phyloP scores from a whole-genome alignment of 768 basidiomycete species.

The Serpula lacrymans region DNA sequence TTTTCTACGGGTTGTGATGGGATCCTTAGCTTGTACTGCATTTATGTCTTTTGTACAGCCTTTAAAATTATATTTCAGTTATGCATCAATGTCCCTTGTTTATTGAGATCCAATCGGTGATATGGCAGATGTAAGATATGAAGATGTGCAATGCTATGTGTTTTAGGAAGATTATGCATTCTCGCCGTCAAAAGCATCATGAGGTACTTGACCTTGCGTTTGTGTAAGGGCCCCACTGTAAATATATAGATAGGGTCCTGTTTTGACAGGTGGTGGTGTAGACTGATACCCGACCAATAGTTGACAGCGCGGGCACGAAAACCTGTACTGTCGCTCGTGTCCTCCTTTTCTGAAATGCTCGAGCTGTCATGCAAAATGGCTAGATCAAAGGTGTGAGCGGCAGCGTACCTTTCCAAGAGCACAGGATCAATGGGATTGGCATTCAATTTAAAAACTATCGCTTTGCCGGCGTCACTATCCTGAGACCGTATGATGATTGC shows the following conservation, averaged over 20 bases:
- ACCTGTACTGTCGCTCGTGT: conserved; percentile 74
- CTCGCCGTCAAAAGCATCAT: conserved; percentile 74
- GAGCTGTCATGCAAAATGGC: conserved; percentile 5
- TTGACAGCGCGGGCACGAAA: conserved; percentile 50
- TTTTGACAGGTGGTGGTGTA: conserved; percentile 70
- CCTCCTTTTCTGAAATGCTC: conserved; percentile 48
- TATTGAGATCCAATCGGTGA: too few relatives aligned
- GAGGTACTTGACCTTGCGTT: conserved; percentile 81
- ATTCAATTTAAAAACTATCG: conserved; percentile 85
- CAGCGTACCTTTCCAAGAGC: conserved; percentile 70
- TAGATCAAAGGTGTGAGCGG: conserved; percentile 2
- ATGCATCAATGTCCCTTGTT: too few relatives aligned
- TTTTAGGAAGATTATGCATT: conserved; percentile 14
- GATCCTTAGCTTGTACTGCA: too few relatives aligned
- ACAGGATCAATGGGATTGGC: conserved; percentile 66
- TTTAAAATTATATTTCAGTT: too few relatives aligned
- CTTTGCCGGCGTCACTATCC: conserved; percentile 52
- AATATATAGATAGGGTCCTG: conserved; percentile 77
- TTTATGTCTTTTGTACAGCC: too few relatives aligned
- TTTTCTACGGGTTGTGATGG: too few relatives aligned
- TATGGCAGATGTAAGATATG: neutral
- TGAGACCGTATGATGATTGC: conserved; percentile 78
- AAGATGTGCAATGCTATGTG: neutral
- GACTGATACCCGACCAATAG: conserved; percentile 67
- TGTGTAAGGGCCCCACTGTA: conserved; percentile 81